Evolutionary conservation across 179 eudicot species (phyloP).

Genomic region (Patellifolia procumbens): DNA sequence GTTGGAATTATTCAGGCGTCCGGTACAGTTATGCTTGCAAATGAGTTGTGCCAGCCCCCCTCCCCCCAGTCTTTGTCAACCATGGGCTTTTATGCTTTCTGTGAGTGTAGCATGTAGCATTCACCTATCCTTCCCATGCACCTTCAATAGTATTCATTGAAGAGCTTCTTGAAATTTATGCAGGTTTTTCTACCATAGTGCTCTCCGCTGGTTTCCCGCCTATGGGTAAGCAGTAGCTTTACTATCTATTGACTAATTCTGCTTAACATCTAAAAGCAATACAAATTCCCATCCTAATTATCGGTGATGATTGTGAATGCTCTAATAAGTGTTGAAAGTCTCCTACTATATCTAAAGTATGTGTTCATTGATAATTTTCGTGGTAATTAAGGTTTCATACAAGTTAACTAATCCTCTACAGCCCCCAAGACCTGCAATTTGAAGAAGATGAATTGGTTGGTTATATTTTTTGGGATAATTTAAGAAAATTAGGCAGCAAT

Average conservation of each 20-base stretch:
- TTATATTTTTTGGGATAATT: too few species aligned
- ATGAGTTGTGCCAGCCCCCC: not conserved
- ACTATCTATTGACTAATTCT: conserved; percentile 1
- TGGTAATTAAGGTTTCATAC: not conserved
- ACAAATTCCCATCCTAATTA: not conserved
- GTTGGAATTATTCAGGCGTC: not conserved
- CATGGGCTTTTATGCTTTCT: too few species aligned
- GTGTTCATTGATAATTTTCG: not conserved
- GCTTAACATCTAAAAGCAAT: not conserved
- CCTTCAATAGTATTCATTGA: not conserved
- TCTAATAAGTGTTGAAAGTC: not conserved
- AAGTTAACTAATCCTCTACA: too few species aligned
- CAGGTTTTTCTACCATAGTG: conserved; percentile 99
- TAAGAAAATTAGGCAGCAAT: too few species aligned
- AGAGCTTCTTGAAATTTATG: conserved; percentile 27
- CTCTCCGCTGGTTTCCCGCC: conserved; percentile 93
- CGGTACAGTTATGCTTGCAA: not conserved
- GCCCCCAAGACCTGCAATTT: too few species aligned
- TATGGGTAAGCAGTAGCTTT: conserved; percentile 65
- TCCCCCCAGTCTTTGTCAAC: too few species aligned
- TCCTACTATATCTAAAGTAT: not conserved
- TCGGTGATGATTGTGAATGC: not conserved
- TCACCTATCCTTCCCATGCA: not conserved
- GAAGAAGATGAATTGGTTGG: too few species aligned
- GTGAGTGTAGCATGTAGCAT: too few species aligned